Evolutionary conservation across 225 moss, liverwort and hornwort genomes (phyloP).

Genomic region (Pseudoscleropodium purum): DNA sequence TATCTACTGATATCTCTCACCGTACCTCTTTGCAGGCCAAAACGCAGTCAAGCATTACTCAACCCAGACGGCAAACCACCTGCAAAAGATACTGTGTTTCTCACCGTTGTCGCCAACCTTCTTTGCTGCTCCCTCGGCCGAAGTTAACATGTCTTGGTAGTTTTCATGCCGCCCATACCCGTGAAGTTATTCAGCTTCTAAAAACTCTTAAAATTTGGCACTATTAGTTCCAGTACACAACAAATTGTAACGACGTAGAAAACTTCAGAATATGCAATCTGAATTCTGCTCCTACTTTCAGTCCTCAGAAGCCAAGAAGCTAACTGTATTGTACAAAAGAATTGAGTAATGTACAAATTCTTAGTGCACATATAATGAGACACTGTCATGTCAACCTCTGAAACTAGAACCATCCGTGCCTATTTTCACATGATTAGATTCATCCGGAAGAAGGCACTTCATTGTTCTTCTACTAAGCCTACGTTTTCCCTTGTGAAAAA

Average conservation of each 20-base stretch:
- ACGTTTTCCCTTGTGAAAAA: neutral
- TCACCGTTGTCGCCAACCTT: neutral
- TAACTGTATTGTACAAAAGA: constrained; percentile 24
- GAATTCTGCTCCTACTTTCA: neutral
- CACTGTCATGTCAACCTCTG: neutral
- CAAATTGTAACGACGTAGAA: neutral
- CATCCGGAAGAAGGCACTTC: constrained; percentile 17
- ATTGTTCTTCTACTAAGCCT: neutral
- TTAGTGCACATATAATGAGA: constrained; percentile 3
- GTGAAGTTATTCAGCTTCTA: neutral
- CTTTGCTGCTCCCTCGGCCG: neutral
- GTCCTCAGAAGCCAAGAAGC: neutral
- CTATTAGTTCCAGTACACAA: neutral
- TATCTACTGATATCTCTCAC: constrained; percentile 12
- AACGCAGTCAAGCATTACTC: neutral
- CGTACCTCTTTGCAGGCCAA: neutral
- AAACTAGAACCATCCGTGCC: neutral
- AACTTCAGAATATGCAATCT: neutral
- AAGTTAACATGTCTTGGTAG: neutral
- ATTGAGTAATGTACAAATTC: constrained; percentile 29
- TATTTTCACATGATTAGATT: constrained; percentile 11
- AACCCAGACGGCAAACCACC: neutral
- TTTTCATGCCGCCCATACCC: neutral
- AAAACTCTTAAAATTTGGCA: neutral
- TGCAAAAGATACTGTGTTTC: neutral